phyloP scores from a whole-genome alignment of 148 eudicot genomes.

The Limonium bicolor region DNA sequence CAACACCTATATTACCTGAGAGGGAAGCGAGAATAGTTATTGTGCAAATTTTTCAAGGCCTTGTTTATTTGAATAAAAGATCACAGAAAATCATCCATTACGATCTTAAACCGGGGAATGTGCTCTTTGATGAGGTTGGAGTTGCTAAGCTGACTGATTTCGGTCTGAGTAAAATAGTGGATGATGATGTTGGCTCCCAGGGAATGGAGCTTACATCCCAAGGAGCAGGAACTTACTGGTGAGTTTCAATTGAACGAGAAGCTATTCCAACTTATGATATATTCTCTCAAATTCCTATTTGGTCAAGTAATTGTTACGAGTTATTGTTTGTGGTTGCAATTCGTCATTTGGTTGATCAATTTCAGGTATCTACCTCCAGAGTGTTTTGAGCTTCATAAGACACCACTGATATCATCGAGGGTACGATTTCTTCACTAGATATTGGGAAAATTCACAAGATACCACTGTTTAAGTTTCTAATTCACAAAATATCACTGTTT shows the following conservation, averaged over 20 bases:
- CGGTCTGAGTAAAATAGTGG: slow-evolving; percentile 98
- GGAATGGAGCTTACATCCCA: slow-evolving; percentile 99
- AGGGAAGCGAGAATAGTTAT: slow-evolving; percentile 91
- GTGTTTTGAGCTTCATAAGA: slow-evolving; percentile 95
- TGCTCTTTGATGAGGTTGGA: slow-evolving; percentile 86
- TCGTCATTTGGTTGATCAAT: no score
- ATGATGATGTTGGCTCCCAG: slow-evolving; percentile 87
- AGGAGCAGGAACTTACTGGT: slow-evolving; percentile 99
- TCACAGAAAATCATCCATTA: slow-evolving; percentile 87
- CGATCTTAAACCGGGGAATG: slow-evolving; percentile 97
- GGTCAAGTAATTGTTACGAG: no score
- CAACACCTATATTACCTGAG: slow-evolving; percentile 74
- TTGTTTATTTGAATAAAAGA: slow-evolving; percentile 83
- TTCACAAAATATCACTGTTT: no score
- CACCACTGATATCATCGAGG: slow-evolving; percentile 91
- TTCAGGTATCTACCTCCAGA: slow-evolving; percentile 98
- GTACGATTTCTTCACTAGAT: slow-evolving; percentile 16
- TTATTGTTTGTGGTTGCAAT: no score
- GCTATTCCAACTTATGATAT: no score
- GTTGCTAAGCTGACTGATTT: slow-evolving; percentile 94
- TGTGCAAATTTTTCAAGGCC: slow-evolving; percentile 94
- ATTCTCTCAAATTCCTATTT: no score
- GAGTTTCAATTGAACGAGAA: slow-evolving; percentile 19
- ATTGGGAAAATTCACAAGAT: no score
- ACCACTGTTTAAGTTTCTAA: no score